Evolutionary conservation across 805 yeast species (phyloP).

Genomic region (Lipomyces japonicus): DNA sequence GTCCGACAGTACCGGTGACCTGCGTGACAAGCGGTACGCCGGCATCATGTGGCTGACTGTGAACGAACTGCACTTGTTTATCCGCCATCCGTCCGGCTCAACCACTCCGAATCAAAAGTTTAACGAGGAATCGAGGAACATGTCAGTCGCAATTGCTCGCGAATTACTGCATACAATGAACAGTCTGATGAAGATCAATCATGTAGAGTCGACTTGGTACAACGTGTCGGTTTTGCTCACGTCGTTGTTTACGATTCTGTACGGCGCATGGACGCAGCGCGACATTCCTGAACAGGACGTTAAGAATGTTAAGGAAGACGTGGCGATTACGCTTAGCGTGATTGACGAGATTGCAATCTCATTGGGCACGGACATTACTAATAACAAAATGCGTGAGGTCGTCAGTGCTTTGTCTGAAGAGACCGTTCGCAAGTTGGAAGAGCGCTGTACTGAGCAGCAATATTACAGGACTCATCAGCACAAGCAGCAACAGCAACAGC

Average conservation of each 20-base stretch:
- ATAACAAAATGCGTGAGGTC: conserved; percentile 16
- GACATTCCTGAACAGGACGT: conserved; percentile 15
- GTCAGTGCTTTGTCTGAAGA: conserved; percentile 14
- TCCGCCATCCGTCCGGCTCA: conserved; percentile 27
- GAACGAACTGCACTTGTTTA: conserved; percentile 18
- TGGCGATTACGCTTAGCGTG: conserved; percentile 8
- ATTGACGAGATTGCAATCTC: conserved; percentile 16
- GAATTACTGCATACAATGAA: conserved; percentile 19
- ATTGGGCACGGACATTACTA: conserved; percentile 8
- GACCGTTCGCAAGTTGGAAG: conserved; percentile 17
- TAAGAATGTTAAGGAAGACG: conserved; percentile 15
- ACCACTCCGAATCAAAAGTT: conserved; percentile 14
- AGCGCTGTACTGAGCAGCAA: conserved; percentile 2
- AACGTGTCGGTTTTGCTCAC: conserved; percentile 14
- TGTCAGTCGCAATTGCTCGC: conserved; percentile 16
- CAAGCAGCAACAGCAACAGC: conserved; percentile 1
- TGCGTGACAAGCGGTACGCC: conserved; percentile 18
- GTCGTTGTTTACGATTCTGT: conserved; percentile 20
- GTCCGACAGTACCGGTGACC: conserved; percentile 11
- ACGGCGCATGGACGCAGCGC: conserved; percentile 21
- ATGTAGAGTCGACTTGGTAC: conserved; percentile 23
- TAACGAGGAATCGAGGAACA: conserved; percentile 6
- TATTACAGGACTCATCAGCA: background rate
- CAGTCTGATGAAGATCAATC: conserved; percentile 19
- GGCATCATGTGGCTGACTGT: conserved; percentile 23